Evolutionary conservation across 305 asterid genomes (phyloP).

Genomic region (Fraxinus xanthoxyloides): DNA sequence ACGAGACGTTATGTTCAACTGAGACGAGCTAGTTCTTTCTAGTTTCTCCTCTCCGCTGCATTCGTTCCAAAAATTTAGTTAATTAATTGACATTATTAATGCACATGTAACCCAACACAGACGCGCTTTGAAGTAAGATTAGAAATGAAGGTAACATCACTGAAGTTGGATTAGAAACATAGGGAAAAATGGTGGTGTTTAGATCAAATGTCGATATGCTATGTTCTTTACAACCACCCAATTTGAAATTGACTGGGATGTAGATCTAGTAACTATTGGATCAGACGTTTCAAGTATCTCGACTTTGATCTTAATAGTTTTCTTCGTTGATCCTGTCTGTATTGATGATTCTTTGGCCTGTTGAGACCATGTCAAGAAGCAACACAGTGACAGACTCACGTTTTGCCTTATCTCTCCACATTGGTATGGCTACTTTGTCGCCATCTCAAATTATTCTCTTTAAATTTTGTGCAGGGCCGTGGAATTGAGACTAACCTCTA

Average conservation of each 20-base stretch:
- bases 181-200: background rate
- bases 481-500: constrained; percentile 97
- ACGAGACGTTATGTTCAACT: background rate
- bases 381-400: background rate
- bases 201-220: background rate
- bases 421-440: constrained; percentile 1
- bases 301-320: constrained; percentile 1
- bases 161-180: background rate
- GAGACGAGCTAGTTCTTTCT: background rate
- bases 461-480: constrained; percentile 64
- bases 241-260: background rate
- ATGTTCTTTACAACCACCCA: background rate
- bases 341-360: background rate
- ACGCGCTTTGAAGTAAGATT: background rate
- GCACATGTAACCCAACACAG: background rate
- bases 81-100: background rate
- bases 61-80: background rate
- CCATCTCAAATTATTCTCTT: constrained; percentile 4
- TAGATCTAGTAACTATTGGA: constrained; percentile 2
- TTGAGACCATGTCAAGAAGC: background rate
- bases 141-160: background rate
- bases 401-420: background rate
- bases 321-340: background rate
- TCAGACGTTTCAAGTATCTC: background rate
- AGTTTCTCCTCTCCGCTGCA: background rate